Evolutionary conservation across 75 land plant species (phyloP), one percentile per base, ranked within the genome.

Genomic region (Gnetum montanum): DNA sequence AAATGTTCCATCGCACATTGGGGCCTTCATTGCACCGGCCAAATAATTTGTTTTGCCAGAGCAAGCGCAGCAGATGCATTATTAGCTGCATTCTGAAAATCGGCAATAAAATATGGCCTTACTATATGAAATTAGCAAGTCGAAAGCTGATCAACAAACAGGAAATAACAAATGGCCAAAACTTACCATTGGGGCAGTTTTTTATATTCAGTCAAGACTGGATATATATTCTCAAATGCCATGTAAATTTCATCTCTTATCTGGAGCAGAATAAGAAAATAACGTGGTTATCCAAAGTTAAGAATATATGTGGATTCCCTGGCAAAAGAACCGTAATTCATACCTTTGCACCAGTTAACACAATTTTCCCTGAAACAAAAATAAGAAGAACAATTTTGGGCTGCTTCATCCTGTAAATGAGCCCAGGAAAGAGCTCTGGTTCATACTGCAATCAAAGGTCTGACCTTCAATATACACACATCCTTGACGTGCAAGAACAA

Each of bases 211-310:
- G 78, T 72, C 55, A 75, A 46, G 28, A 75, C 78, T 11, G 78
- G 78, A 47, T 75, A 75, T 46, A 75, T 75, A 37, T 75, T 75
- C 77, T 75, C 78, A 34, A 75, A 75, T 3, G 78, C 78, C 29
- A 61, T 76, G 43, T 75, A 75, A n/a, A 66, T 75, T 54, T 75
- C 78, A 28, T 75, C 77, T 50, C 78, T 59, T 54, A 75, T 70
- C 78, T 75, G 63, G 20, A 37, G 1, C 31, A 31, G 25, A 20
- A 11, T 33, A 22, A 30, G 22, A 30, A 50, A 50, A 50, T 41
- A 18, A 41, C n/a, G n/a, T n/a, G n/a, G n/a, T n/a, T n/a, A 15
- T 40, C 15, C 41, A 40, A 40, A 40, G 12, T 10, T 10, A 40
- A 10, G 10, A 15, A 40, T 15, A 40, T 10, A 15, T 10, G 12